Evolutionary conservation across 495 filamentous ascomycete genomes (phyloP).

Genomic region (Talaromyces liani): DNA sequence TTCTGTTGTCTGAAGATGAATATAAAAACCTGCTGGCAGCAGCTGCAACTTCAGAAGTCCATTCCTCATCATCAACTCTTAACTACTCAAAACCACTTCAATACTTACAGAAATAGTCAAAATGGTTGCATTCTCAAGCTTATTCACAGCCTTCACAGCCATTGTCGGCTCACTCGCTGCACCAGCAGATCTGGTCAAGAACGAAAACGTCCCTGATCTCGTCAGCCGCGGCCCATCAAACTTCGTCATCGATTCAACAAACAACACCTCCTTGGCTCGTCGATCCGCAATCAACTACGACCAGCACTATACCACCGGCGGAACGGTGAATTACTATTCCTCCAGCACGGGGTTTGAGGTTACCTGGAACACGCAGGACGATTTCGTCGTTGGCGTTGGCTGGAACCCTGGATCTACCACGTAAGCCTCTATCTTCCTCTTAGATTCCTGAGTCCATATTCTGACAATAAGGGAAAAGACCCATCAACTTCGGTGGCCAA

Average conservation of each 20-base stretch:
- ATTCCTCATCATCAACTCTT: neutral
- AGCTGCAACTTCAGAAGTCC: neutral
- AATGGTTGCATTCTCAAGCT: constrained; percentile 41
- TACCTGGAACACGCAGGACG: constrained; percentile 45
- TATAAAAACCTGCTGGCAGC: neutral
- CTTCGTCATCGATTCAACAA: neutral
- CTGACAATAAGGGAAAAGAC: no score
- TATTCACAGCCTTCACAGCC: constrained; percentile 30
- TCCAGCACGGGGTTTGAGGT: constrained; percentile 48
- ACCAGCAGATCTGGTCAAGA: constrained; percentile 29
- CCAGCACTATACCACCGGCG: constrained; percentile 52
- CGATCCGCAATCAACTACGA: constrained; percentile 48
- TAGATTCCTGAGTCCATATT: no score
- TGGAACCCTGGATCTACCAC: constrained; percentile 46
- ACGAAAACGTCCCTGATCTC: neutral
- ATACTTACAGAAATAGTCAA: constrained; percentile 4
- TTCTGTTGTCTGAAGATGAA: neutral
- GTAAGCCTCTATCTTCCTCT: constrained; percentile 17
- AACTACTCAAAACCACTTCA: neutral
- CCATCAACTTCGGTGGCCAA: constrained; percentile 46
- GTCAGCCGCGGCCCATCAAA: neutral
- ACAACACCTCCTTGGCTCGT: constrained; percentile 25
- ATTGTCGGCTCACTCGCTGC: constrained; percentile 32
- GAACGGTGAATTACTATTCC: constrained; percentile 48
- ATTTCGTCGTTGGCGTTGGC: constrained; percentile 58